Base-by-base conservation (phyloP, 768 basidiomycete genomes). In the Phaeotremella fagi region DNA sequence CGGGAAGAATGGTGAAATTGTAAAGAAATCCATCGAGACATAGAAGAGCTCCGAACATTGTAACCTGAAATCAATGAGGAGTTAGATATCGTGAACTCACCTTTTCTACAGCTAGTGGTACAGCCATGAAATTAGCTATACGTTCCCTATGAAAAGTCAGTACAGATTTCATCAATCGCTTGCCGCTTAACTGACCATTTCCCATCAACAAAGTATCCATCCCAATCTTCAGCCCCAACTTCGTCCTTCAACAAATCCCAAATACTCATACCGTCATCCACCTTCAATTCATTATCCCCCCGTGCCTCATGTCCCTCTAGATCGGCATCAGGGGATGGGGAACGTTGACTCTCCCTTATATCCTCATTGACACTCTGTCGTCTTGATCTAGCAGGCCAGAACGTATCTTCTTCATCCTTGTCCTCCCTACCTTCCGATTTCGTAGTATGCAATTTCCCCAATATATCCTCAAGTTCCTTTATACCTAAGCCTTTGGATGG, bases 11-110 rank as follows among this genome's bases (percentile, higher is more conserved):
- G 16, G 95, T 99, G 77, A 99, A 97, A 0, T 89, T 92, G 75
- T 98, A 95, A 1, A 99, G 81, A 76, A 98, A 97, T 1, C 91
- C 90, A 73, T 99, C 95, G 46, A 98, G 80, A 74, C 95, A 99
- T 31, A 98, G 81, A 24, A 95, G 77, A 62, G 88, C 87, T 29
- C 95, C 95, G 72, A 98, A 95, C 22, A 85, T 79, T 47, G 95
- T 85, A 18, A 92, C 88, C 91, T 94, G 60, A 18, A 26, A 24
- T 45, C 26, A 52, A 1, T 48, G 18, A 31, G 47, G 28, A 20
- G 25, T 44, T 23, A 6, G 20, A 45, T 22, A 9, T 0, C 29
- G 29, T 29, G 16, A 6, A 66, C 78, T n/a, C 55, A 88, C 92
- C 81, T 94, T 92, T 75, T 99, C 95, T 60, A 92, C 83, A 3